Conservation (phyloP, 2,329 filamentous ascomycete species). For the Aschersonia sp. region DNA sequence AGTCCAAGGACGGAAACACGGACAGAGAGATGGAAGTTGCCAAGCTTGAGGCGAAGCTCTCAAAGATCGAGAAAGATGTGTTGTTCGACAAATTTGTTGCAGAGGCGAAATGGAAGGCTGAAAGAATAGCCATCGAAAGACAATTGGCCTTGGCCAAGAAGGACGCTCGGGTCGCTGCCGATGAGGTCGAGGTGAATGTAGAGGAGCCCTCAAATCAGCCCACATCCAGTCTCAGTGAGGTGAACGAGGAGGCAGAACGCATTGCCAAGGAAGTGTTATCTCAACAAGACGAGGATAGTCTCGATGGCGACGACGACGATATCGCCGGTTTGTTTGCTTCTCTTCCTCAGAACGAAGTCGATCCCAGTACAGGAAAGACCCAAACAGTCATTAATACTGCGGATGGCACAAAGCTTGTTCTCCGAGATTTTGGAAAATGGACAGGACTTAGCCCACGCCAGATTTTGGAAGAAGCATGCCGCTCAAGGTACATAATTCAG, state of each 20-base stretch:
- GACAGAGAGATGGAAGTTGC: conserved; percentile 34
- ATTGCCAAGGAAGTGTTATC: conserved; percentile 45
- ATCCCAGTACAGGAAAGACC: conserved; percentile 42
- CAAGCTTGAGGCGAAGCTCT: conserved; percentile 59
- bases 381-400: conserved; percentile 37
- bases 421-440: conserved; percentile 77
- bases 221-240: conserved; percentile 14
- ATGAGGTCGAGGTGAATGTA: conserved; percentile 4
- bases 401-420: conserved; percentile 39
- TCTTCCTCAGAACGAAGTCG: conserved; percentile 45
- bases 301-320: conserved; percentile 31
- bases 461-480: conserved; percentile 76
- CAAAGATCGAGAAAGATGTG: conserved; percentile 63
- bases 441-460: conserved; percentile 62
- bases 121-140: conserved; percentile 44
- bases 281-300: conserved; percentile 25
- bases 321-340: conserved; percentile 38
- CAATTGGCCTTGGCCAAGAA: conserved; percentile 39
- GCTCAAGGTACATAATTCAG: conserved; percentile 42
- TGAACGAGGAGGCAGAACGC: conserved; percentile 41
- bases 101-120: conserved; percentile 49
- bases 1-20: conserved; percentile 7
- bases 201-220: conserved; percentile 15
- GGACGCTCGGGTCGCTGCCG: conserved; percentile 11
- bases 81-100: conserved; percentile 57